A percentile compares a stretch with the other conserved stretches of the same genome.
These are phyloP conservation scores for Chlorella vulgaris DNA, from an alignment of 139 green algal genomes.

Conservation along the genomic window DNA sequence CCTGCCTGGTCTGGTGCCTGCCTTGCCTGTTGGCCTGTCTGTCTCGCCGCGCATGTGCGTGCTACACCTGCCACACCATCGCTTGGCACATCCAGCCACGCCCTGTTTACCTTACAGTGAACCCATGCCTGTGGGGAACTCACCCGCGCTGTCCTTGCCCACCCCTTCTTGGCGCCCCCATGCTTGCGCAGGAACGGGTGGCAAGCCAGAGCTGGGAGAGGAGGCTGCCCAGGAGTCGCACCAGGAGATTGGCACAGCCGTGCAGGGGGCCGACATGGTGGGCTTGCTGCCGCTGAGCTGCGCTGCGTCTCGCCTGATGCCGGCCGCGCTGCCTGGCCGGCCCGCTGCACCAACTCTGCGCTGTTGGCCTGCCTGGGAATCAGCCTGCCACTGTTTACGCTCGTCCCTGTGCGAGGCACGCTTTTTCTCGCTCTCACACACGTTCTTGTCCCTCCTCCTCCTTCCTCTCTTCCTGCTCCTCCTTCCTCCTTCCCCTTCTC, in stretches of 20 bases:
- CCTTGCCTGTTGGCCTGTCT: too few relatives aligned
- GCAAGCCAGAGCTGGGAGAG: conserved; percentile 90
- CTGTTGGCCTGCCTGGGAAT: too few relatives aligned
- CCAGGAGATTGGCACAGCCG: conserved; percentile 67
- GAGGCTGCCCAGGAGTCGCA: conserved; percentile 88
- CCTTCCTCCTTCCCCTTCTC: background rate
- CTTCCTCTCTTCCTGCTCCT: background rate
- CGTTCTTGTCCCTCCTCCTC: background rate
- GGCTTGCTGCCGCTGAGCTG: background rate
- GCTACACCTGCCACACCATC: too few relatives aligned
- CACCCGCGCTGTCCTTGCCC: too few relatives aligned
- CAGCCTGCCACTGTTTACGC: too few relatives aligned
- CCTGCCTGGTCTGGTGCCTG: too few relatives aligned
- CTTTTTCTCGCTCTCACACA: background rate
- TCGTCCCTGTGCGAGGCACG: background rate
- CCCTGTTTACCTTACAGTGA: too few relatives aligned
- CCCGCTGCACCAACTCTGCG: background rate
- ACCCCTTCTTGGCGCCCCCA: background rate
- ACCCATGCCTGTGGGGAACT: too few relatives aligned
- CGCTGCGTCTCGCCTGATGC: background rate
- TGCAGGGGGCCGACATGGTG: conserved; percentile 78
- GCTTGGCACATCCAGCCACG: too few relatives aligned
- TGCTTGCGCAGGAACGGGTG: conserved; percentile 69
- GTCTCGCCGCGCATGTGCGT: too few relatives aligned
- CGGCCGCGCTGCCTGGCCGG: background rate